A percentile compares a stretch with the other conserved stretches of the same genome.
phyloP scores from a whole-genome alignment of 2,329 filamentous ascomycete genomes.

The Periconia sp. region DNA sequence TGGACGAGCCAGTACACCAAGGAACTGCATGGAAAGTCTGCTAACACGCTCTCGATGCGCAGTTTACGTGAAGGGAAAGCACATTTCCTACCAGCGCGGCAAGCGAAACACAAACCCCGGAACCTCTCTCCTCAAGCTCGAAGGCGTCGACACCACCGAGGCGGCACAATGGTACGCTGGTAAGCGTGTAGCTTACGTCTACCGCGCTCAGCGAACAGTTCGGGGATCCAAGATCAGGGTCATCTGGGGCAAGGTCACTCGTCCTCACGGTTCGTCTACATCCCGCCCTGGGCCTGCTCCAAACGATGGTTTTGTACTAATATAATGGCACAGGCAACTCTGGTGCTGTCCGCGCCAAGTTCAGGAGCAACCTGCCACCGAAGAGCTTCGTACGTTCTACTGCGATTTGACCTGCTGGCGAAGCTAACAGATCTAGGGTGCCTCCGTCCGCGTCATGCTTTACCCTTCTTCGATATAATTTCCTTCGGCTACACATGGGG shows the following conservation, averaged over 20 bases:
- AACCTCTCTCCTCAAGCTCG: conserved; percentile 95
- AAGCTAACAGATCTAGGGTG: conserved; percentile 25
- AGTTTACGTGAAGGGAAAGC: conserved; percentile 70
- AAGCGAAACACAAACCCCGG: conserved; percentile 89
- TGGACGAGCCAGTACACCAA: too few species aligned
- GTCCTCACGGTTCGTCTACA: conserved; percentile 75
- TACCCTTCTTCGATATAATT: conserved; percentile 96
- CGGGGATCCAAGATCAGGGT: conserved; percentile 97
- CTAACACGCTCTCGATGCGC: conserved; percentile 13
- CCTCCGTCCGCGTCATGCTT: conserved; percentile 94
- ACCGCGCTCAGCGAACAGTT: conserved; percentile 91
- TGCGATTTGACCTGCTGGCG: conserved; percentile 15
- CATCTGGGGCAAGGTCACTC: conserved; percentile 95
- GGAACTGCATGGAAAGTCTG: not conserved
- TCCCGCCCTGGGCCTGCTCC: not conserved
- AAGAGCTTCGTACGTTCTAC: conserved; percentile 80
- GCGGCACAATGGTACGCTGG: conserved; percentile 93
- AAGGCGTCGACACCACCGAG: conserved; percentile 90
- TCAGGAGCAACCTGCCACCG: conserved; percentile 91
- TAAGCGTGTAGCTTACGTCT: conserved; percentile 99
- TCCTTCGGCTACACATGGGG: conserved; percentile 29
- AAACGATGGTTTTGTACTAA: conserved; percentile 1
- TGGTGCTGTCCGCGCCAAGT: conserved; percentile 96
- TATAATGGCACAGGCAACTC: conserved; percentile 72
- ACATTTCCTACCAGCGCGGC: conserved; percentile 83